A percentile compares a stretch with the other conserved stretches of the same genome.
These are phyloP conservation scores for Isabelozyma gotoi DNA, from an alignment of 805 yeast species.

Conservation along the genomic window DNA sequence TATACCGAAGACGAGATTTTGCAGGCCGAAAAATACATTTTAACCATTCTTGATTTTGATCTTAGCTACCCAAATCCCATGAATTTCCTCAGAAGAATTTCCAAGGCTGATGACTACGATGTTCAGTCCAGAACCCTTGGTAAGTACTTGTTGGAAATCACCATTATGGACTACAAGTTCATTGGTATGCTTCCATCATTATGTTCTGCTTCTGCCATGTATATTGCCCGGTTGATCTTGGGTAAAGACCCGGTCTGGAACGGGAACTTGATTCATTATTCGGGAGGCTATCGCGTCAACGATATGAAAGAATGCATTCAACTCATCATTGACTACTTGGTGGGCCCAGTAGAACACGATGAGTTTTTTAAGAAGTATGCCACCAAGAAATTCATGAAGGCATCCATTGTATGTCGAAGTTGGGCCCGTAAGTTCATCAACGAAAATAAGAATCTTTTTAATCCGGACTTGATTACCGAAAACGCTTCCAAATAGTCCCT, in stretches of 20 bases:
- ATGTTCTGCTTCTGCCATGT: slow-evolving; percentile 88
- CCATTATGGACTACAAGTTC: slow-evolving; percentile 73
- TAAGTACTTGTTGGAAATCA: slow-evolving; percentile 76
- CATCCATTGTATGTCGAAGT: slow-evolving; percentile 73
- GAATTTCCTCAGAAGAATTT: slow-evolving; percentile 83
- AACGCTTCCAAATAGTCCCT: slow-evolving; percentile 1
- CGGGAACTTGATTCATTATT: slow-evolving; percentile 82
- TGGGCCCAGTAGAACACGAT: slow-evolving; percentile 82
- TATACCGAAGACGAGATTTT: slow-evolving; percentile 78
- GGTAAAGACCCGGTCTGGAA: slow-evolving; percentile 73
- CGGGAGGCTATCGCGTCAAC: slow-evolving; percentile 81
- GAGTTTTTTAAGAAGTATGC: slow-evolving; percentile 94
- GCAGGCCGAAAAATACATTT: slow-evolving; percentile 77
- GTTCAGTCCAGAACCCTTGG: slow-evolving; percentile 81
- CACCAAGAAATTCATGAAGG: slow-evolving; percentile 83
- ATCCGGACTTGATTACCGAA: slow-evolving; percentile 6
- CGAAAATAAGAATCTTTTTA: slow-evolving; percentile 45
- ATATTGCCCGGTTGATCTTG: slow-evolving; percentile 70
- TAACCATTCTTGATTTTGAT: slow-evolving; percentile 70
- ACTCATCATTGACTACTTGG: slow-evolving; percentile 72
- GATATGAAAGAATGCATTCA: slow-evolving; percentile 73
- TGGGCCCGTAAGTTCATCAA: slow-evolving; percentile 69
- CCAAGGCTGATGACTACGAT: slow-evolving; percentile 89
- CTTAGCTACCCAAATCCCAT: slow-evolving; percentile 85
- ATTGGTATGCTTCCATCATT: slow-evolving; percentile 73